phyloP scores from a whole-genome alignment of 805 yeast genomes.

The Pichia sporocuriosa region DNA sequence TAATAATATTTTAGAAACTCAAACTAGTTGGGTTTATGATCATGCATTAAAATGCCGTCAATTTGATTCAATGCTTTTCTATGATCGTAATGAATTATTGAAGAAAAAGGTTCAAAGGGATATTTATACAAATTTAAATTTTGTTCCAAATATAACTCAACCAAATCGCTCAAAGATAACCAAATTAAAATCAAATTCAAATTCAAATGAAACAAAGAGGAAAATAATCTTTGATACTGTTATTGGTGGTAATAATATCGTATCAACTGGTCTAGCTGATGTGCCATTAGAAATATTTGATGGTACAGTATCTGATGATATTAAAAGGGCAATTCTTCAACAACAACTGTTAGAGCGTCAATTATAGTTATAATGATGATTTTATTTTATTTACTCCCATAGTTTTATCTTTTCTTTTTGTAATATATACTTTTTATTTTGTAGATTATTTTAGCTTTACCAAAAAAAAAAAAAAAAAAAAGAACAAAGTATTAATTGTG shows the following conservation, averaged over 20 bases:
- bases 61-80: slow-evolving; percentile 56
- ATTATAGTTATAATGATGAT: neutral
- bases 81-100: slow-evolving; percentile 47
- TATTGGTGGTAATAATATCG: slow-evolving; percentile 29
- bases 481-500: no score
- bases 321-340: slow-evolving; percentile 50
- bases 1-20: slow-evolving; percentile 12
- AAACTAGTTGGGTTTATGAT: slow-evolving; percentile 63
- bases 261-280: slow-evolving; percentile 59
- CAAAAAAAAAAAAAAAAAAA: no score
- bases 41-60: slow-evolving; percentile 74
- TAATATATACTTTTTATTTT: no score
- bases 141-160: slow-evolving; percentile 71
- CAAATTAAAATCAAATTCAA: slow-evolving; percentile 29
- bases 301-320: slow-evolving; percentile 50
- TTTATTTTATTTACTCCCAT: neutral
- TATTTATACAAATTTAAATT: slow-evolving; percentile 75
- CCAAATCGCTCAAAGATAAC: slow-evolving; percentile 34
- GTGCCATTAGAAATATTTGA: slow-evolving; percentile 56
- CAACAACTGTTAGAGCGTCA: slow-evolving; percentile 48
- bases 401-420: no score
- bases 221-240: slow-evolving; percentile 41
- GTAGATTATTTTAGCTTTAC: no score
- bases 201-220: slow-evolving; percentile 25
- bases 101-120: slow-evolving; percentile 60